These are phyloP conservation scores for Podosphaera xanthii DNA, from an alignment of 2,329 filamentous ascomycete genomes.

Conservation along the genomic window DNA sequence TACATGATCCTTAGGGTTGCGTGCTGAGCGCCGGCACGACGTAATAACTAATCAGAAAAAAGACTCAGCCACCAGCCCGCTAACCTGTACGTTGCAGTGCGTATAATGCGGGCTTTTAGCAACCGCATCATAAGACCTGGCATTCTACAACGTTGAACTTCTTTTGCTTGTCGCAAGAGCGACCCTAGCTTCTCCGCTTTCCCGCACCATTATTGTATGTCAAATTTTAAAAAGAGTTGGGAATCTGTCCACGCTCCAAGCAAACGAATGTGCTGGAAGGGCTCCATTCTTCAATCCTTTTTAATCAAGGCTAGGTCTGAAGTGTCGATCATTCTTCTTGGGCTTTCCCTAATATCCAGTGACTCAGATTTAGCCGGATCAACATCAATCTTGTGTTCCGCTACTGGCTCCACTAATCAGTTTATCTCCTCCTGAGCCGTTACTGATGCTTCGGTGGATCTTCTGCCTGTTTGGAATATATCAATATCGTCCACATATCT, in stretches of 20 bases:
- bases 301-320: not conserved
- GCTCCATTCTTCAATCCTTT: not conserved
- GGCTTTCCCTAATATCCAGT: not conserved
- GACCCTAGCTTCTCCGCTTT: too few species aligned
- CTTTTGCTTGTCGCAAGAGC: too few species aligned
- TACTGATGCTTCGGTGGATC: not conserved
- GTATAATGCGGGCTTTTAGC: too few species aligned
- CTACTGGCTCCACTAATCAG: not conserved
- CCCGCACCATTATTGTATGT: too few species aligned
- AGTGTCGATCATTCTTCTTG: not conserved
- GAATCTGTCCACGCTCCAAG: not conserved
- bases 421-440: not conserved
- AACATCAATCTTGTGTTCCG: not conserved
- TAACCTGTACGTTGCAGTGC: too few species aligned
- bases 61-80: too few species aligned
- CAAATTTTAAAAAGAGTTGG: not conserved
- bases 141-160: too few species aligned
- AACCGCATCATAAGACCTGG: too few species aligned
- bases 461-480: not conserved
- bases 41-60: too few species aligned
- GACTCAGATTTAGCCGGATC: not conserved
- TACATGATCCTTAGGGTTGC: too few species aligned
- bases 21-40: too few species aligned
- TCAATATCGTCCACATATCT: not conserved
- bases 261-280: not conserved